Evolutionary conservation across 495 filamentous ascomycete genomes (phyloP).

Genomic region (Hyaloscypha finlandica): DNA sequence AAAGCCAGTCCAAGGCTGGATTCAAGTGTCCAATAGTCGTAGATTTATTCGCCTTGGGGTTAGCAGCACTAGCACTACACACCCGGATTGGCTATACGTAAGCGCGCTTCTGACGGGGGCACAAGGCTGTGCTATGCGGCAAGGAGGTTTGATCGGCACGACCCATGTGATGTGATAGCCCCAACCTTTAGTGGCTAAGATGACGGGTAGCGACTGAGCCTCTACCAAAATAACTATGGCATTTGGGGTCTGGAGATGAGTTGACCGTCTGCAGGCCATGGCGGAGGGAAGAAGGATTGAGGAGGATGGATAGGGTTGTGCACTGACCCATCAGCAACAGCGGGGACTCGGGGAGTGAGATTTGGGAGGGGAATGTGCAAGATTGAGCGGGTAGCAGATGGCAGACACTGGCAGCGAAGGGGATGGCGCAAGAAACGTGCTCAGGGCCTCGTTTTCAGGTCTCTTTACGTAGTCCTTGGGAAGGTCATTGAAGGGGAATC

Average conservation of each 20-base stretch:
- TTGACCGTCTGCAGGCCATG: neutral
- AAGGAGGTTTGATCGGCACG: neutral
- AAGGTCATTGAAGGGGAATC: neutral
- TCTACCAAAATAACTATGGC: conserved; percentile 1
- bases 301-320: neutral
- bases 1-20: neutral
- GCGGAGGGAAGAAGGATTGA: neutral
- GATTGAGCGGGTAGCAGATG: neutral
- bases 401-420: neutral
- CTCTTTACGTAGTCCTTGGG: neutral
- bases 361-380: neutral
- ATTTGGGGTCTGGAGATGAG: neutral
- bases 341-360: neutral
- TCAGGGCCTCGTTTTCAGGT: neutral
- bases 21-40: neutral
- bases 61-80: neutral
- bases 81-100: neutral
- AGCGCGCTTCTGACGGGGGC: neutral
- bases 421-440: neutral
- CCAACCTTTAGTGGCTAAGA: neutral
- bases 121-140: conserved; percentile 2
- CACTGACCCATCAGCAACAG: neutral
- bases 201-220: neutral
- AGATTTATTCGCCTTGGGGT: neutral
- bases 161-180: neutral